These are phyloP conservation scores for Sherardia arvensis DNA, from an alignment of 257 asterid species.

Conservation along the genomic window DNA sequence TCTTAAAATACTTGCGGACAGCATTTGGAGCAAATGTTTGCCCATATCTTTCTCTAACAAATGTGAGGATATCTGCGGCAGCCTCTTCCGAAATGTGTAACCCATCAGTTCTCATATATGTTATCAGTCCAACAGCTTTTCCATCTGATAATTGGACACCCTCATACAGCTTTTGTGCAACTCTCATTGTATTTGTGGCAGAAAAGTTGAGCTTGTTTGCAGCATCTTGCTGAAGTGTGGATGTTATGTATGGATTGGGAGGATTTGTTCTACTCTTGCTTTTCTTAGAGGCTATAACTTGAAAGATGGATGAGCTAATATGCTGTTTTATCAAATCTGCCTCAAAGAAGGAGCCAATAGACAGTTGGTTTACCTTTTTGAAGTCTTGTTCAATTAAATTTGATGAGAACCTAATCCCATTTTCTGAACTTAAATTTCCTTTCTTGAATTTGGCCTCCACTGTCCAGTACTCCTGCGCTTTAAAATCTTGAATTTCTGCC, in stretches of 20 bases:
- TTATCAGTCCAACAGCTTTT: constrained; percentile 63
- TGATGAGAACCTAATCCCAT: constrained; percentile 31
- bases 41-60: constrained; percentile 61
- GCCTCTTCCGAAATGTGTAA: constrained; percentile 78
- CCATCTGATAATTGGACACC: constrained; percentile 72
- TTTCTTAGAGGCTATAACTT: constrained; percentile 41
- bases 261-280: constrained; percentile 58
- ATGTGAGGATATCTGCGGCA: constrained; percentile 57
- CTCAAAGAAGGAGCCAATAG: constrained; percentile 47
- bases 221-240: constrained; percentile 97
- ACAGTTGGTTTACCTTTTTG: constrained; percentile 46
- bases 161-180: constrained; percentile 90
- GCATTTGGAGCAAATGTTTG: constrained; percentile 42
- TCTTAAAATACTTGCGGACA: constrained; percentile 67
- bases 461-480: constrained; percentile 80
- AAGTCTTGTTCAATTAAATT: constrained; percentile 49
- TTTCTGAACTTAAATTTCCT: constrained; percentile 20
- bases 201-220: constrained; percentile 69
- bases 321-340: constrained; percentile 52
- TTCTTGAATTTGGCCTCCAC: constrained; percentile 42
- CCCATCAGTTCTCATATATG: constrained; percentile 97
- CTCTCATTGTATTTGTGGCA: constrained; percentile 66
- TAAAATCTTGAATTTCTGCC: constrained; percentile 69
- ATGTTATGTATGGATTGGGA: constrained; percentile 73
- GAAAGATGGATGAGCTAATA: constrained; percentile 42